A percentile compares a stretch with the other conserved stretches of the same genome.
These are phyloP conservation scores for Saccharomycopsis malanga DNA, from an alignment of 805 yeast genomes.

Conservation along the genomic window DNA sequence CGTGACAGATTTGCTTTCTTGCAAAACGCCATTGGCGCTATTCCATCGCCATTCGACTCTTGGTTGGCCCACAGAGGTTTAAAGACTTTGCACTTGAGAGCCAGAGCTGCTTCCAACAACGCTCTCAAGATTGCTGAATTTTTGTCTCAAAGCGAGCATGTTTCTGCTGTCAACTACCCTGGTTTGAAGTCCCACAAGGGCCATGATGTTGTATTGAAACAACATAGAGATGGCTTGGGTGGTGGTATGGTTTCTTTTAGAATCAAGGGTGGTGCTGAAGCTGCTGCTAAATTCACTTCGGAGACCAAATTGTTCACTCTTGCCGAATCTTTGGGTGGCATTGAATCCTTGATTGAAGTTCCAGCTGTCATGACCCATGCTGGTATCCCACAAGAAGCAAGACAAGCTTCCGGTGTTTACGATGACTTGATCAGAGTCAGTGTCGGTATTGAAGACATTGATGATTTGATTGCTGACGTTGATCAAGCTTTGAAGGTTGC, in stretches of 20 bases:
- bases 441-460: conserved; percentile 81
- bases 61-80: conserved; percentile 93
- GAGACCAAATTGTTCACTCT: conserved; percentile 70
- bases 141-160: conserved; percentile 43
- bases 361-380: conserved; percentile 93
- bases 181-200: conserved; percentile 63
- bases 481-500: conserved; percentile 54
- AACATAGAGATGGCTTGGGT: conserved; percentile 79
- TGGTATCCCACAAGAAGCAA: conserved; percentile 71
- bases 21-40: conserved; percentile 84
- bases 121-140: conserved; percentile 68
- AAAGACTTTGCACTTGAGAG: conserved; percentile 79
- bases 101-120: conserved; percentile 54
- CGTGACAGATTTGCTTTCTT: conserved; percentile 64
- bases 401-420: conserved; percentile 74
- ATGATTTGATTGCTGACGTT: conserved; percentile 67
- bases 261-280: conserved; percentile 72
- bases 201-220: conserved; percentile 57
- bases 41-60: conserved; percentile 84
- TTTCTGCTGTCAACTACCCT: conserved; percentile 72
- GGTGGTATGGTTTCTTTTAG: conserved; percentile 92
- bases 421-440: conserved; percentile 78
- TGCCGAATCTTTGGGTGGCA: conserved; percentile 89
- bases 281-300: conserved; percentile 68
- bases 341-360: conserved; percentile 78